Evolutionary conservation across 2,329 filamentous ascomycete species (phyloP).

Genomic region (Fusarium sp.): DNA sequence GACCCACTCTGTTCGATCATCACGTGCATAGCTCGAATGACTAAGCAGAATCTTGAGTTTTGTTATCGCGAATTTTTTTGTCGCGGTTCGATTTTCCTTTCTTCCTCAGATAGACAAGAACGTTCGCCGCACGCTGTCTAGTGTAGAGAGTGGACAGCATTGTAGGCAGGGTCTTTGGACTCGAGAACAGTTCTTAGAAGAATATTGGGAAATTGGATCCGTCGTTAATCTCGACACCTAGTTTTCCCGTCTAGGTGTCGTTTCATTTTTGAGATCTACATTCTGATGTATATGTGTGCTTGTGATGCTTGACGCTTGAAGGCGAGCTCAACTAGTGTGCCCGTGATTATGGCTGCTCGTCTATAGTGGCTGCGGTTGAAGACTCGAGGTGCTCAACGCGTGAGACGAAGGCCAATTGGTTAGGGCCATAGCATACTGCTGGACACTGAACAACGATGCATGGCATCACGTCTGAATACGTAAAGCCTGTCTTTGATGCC

Average conservation of each 20-base stretch:
- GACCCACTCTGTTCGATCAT: constrained; percentile 9
- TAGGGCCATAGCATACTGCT: accelerated
- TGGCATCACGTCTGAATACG: not conserved
- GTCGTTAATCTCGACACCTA: constrained; percentile 67
- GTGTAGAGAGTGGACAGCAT: constrained; percentile 44
- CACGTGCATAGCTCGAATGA: constrained; percentile 3
- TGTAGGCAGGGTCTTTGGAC: constrained; percentile 50
- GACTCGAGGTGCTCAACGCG: not conserved
- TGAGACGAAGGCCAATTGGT: not conserved
- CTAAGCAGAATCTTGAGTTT: not conserved
- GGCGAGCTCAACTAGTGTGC: not conserved
- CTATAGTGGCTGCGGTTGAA: not conserved
- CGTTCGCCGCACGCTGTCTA: constrained; percentile 51
- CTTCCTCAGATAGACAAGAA: constrained; percentile 62
- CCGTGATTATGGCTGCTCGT: not conserved
- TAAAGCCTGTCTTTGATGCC: not conserved
- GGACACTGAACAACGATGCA: not conserved
- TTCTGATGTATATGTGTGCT: constrained; percentile 37
- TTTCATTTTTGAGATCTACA: constrained; percentile 71
- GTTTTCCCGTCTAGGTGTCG: constrained; percentile 60
- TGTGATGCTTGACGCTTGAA: not conserved
- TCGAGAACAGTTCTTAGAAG: constrained; percentile 56
- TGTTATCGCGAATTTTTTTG: constrained; percentile 3
- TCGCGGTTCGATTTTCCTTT: constrained; percentile 45
- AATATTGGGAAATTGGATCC: constrained; percentile 56